Evolutionary conservation across 495 filamentous ascomycete species (phyloP).

Genomic region (Penicillium ucsense): DNA sequence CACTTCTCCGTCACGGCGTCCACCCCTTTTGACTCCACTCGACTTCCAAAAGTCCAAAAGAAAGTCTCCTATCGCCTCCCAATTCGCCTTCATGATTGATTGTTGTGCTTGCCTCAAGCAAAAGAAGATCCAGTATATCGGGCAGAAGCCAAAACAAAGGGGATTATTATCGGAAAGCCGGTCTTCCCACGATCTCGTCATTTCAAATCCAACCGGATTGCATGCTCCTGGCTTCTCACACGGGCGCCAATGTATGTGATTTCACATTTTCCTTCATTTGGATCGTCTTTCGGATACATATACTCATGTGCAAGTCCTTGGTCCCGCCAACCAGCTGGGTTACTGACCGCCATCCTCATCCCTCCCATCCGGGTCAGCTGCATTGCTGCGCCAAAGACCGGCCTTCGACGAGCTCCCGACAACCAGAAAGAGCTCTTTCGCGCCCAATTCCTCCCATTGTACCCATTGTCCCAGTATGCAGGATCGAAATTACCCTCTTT

Average conservation of each 20-base stretch:
- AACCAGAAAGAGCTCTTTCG: background rate
- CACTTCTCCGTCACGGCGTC: too few relatives aligned
- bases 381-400: background rate
- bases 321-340: background rate
- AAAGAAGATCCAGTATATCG: background rate
- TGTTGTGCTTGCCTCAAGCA: too few relatives aligned
- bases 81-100: too few relatives aligned
- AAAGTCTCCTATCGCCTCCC: background rate
- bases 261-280: background rate
- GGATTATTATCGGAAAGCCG: background rate
- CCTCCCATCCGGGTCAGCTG: background rate
- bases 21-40: slow-evolving; percentile 11
- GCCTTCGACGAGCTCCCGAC: background rate
- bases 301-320: background rate
- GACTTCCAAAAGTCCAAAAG: background rate
- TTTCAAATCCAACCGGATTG: too few relatives aligned
- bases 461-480: slow-evolving; percentile 18
- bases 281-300: too few relatives aligned
- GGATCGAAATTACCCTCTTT: slow-evolving; percentile 19
- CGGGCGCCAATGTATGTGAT: background rate
- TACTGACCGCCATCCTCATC: slow-evolving; percentile 4
- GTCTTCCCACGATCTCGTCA: background rate
- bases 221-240: too few relatives aligned
- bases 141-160: background rate
- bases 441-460: slow-evolving; percentile 1